These are phyloP conservation scores for Termitomyces sp. DNA, from an alignment of 768 basidiomycete genomes.

Conservation along the genomic window DNA sequence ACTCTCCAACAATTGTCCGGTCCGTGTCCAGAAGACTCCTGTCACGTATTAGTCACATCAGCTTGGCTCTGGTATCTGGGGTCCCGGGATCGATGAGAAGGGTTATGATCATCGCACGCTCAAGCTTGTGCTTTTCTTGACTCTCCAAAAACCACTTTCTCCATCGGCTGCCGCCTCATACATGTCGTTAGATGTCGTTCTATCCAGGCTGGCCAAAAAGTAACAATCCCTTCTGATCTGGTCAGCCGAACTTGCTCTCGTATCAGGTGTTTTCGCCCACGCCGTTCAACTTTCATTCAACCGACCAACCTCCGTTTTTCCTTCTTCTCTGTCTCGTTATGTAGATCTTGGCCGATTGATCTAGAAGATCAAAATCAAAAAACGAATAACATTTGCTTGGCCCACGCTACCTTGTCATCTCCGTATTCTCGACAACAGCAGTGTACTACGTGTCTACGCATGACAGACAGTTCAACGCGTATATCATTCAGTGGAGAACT, in stretches of 20 bases:
- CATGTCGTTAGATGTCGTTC: neutral
- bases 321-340: no score
- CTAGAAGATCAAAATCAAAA: no score
- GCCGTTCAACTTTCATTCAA: neutral
- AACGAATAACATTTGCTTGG: no score
- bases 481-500: neutral
- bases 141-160: no score
- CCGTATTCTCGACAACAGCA: neutral
- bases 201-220: neutral
- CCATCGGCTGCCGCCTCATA: no score
- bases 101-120: neutral
- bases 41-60: conserved; percentile 16
- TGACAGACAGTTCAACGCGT: neutral
- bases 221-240: neutral
- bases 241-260: neutral
- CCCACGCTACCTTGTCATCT: no score
- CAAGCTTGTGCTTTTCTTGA: neutral
- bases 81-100: conserved; percentile 8
- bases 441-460: neutral
- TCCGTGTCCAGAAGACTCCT: conserved; percentile 13
- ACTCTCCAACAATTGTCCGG: conserved; percentile 15
- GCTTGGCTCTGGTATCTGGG: conserved; percentile 11
- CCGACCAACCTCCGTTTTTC: neutral
- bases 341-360: neutral
- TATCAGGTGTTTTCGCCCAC: neutral